These are phyloP conservation scores for Aspergillus floridensis DNA, from an alignment of 2,329 filamentous ascomycete genomes.

Conservation along the genomic window DNA sequence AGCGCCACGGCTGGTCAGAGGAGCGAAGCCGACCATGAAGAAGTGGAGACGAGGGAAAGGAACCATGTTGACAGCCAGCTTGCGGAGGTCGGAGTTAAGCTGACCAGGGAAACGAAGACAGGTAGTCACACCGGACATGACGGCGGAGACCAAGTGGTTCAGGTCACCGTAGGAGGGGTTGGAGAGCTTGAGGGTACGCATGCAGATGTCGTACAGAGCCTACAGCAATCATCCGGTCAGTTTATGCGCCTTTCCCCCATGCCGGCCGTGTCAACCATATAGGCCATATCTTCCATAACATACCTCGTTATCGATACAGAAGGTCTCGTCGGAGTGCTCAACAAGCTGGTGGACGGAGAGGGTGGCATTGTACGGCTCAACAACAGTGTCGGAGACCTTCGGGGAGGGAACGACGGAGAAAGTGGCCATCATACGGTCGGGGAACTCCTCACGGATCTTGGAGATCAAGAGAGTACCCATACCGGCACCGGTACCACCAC, in stretches of 20 bases:
- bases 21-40: conserved; percentile 99
- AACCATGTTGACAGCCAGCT: conserved; percentile 99
- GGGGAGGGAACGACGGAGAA: conserved; percentile 98
- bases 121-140: conserved; percentile 99
- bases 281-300: conserved; percentile 9
- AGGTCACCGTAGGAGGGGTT: conserved; percentile 98
- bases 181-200: conserved; percentile 97
- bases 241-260: conserved; percentile 1
- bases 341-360: conserved; percentile 98
- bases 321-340: conserved; percentile 99
- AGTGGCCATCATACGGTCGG: conserved; percentile 99
- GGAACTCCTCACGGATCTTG: conserved; percentile 99
- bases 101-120: conserved; percentile 99
- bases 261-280: no score
- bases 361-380: conserved; percentile 99
- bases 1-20: conserved; percentile 87
- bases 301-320: conserved; percentile 99
- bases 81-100: conserved; percentile 99
- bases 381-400: conserved; percentile 99
- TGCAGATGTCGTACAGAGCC: conserved; percentile 99
- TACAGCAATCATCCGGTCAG: conserved; percentile 22
- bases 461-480: conserved; percentile 99
- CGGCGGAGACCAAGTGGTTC: conserved; percentile 98
- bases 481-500: conserved; percentile 99
- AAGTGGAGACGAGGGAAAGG: conserved; percentile 99